phyloP scores from a whole-genome alignment of 2,329 filamentous ascomycete genomes.

The Davidsoniella australis region DNA sequence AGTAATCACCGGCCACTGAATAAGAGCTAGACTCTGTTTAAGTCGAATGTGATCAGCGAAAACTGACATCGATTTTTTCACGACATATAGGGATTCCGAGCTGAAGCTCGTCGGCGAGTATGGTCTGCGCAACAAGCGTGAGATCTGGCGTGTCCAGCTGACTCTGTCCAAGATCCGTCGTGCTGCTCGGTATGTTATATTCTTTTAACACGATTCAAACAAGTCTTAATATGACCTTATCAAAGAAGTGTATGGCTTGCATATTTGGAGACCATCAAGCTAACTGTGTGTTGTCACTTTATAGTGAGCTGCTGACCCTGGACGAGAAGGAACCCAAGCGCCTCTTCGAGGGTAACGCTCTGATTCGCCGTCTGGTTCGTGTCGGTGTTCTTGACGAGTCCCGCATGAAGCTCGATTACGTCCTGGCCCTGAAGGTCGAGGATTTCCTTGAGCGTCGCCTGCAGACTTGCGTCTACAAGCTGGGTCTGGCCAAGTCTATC shows the following conservation, averaged over 20 bases:
- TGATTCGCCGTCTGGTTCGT: slow-evolving; percentile 99
- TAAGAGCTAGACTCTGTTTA: slow-evolving; percentile 94
- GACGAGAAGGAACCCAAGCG: slow-evolving; percentile 99
- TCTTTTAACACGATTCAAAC: neutral
- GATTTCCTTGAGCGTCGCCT: slow-evolving; percentile 99
- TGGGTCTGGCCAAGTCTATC: slow-evolving; percentile 98
- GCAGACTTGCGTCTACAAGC: slow-evolving; percentile 99
- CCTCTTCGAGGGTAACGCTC: slow-evolving; percentile 99
- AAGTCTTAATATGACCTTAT: too few species aligned
- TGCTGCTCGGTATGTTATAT: slow-evolving; percentile 73
- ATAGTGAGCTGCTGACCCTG: slow-evolving; percentile 96
- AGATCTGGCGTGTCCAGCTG: slow-evolving; percentile 99
- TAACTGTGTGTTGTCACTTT: slow-evolving; percentile 6
- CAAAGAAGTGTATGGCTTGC: neutral
- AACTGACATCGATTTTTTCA: slow-evolving; percentile 41
- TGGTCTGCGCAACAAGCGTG: slow-evolving; percentile 99
- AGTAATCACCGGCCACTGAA: slow-evolving; percentile 93
- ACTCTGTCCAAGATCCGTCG: slow-evolving; percentile 99
- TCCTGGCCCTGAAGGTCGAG: slow-evolving; percentile 95
- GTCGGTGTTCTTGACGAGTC: slow-evolving; percentile 99
- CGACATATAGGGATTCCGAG: slow-evolving; percentile 72
- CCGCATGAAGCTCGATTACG: slow-evolving; percentile 99
- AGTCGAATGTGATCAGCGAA: slow-evolving; percentile 58
- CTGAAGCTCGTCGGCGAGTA: slow-evolving; percentile 99
- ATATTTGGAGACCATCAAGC: neutral